These are phyloP conservation scores for Quercus variabilis DNA, from an alignment of 306 rosid genomes.

Conservation along the genomic window DNA sequence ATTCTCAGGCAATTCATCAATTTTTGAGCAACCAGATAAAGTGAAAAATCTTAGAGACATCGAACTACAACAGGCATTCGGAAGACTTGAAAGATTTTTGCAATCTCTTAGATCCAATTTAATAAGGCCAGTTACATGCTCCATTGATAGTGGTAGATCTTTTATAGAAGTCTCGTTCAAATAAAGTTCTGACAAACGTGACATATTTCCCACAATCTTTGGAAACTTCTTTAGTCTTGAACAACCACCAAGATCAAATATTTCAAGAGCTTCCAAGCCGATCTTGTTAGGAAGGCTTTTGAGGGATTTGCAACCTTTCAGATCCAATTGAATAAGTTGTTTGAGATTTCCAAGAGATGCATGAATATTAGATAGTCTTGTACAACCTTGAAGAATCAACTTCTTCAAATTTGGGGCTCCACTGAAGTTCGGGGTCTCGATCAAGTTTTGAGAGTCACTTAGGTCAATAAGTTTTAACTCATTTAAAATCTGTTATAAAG, in stretches of 20 bases:
- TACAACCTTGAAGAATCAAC: constrained; percentile 1
- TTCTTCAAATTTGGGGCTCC: neutral
- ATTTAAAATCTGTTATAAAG: neutral
- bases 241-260: constrained; percentile 16
- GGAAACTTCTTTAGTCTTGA: neutral
- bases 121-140: neutral
- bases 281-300: neutral
- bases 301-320: neutral
- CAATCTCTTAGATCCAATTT: neutral
- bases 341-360: constrained; percentile 14
- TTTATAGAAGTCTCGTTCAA: neutral
- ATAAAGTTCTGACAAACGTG: neutral
- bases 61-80: neutral
- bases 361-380: constrained; percentile 2
- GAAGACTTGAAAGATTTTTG: neutral
- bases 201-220: neutral
- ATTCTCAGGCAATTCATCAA: neutral
- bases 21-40: neutral
- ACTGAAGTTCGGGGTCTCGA: too few species aligned
- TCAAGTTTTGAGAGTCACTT: neutral
- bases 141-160: accelerated
- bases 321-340: neutral
- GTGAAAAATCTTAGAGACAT: neutral
- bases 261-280: neutral
- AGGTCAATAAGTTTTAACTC: constrained; percentile 1